Evolutionary conservation across 768 basidiomycete species (phyloP), one percentile per base, ranked within the genome.

Genomic region (Heimioporus sp.): DNA sequence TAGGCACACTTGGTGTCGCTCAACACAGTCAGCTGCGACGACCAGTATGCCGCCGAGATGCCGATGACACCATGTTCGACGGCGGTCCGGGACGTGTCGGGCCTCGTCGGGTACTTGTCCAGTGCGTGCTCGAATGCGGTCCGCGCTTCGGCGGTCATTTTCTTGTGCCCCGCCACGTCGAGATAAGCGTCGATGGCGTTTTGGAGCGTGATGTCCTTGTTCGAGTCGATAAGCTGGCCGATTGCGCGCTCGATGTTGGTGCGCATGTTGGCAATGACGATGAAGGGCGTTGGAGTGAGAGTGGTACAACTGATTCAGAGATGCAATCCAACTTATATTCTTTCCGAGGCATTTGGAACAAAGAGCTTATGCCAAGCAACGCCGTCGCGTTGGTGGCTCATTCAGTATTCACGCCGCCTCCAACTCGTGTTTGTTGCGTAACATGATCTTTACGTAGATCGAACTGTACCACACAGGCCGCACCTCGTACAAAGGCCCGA

Each of bases 221-320:
- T 34, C 6, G 46, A 53, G 37, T 38, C 16, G 37, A 60, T 34
- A 17, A 60, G 49, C 2, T 43, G 19, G 19, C 49, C 47, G 47
- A 57, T 43, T 35, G 55, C 55, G 37, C 36, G 49, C 19, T 54
- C 52, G 17, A 61, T 53, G 46, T 46, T 60, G 31, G 58, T 50
- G 17, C 13, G 38, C 38, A 39, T 39, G 38, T 4, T 35, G 34
- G 34, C 34, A 12, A 35, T 35, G 34, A 16, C 35, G 35, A 35
- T 13, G 4, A 12, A 35, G 15, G 35, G 35, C 35, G 35, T 6
- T 28, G 24, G 24, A 7, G 24, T 28, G 24, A 7, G 24, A 28
- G 24, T 28, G 24, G 24, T 28, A 7, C 24, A 28, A 28, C 24
- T 28, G 24, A 28, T 28, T 28, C 24, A 6, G 16, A 35, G 12